Conservation (phyloP, 2,329 filamentous ascomycete genomes). For the Beauveria rudraprayagi region DNA sequence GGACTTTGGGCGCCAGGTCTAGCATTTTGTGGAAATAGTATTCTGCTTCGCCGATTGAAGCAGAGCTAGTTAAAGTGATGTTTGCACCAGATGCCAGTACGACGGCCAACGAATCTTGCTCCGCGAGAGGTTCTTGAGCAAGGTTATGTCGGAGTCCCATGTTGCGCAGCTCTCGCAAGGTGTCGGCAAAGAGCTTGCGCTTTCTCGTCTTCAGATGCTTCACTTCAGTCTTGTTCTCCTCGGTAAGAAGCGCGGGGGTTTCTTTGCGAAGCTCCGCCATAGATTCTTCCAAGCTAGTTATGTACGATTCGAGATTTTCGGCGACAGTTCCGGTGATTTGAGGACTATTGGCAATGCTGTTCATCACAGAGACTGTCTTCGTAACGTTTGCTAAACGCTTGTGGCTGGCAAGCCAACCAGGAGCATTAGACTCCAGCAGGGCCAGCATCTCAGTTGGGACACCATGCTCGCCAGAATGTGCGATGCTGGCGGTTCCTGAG, state of each 20-base stretch:
- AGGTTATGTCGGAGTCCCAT: constrained; percentile 90
- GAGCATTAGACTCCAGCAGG: constrained; percentile 17
- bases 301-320: constrained; percentile 56
- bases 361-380: constrained; percentile 69
- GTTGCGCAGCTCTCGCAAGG: constrained; percentile 68
- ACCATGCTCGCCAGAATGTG: background rate
- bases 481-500: constrained; percentile 15
- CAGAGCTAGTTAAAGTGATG: constrained; percentile 23
- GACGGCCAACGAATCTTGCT: constrained; percentile 62
- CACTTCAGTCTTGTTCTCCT: constrained; percentile 76
- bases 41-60: constrained; percentile 38
- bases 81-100: constrained; percentile 55
- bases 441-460: background rate
- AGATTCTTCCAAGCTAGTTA: constrained; percentile 57
- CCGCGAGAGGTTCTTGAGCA: constrained; percentile 60
- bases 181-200: constrained; percentile 82
- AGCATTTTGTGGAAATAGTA: constrained; percentile 74
- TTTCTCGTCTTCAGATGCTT: constrained; percentile 90
- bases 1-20: constrained; percentile 61
- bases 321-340: constrained; percentile 47
- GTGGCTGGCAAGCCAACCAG: constrained; percentile 38
- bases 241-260: constrained; percentile 71
- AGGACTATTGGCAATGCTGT: constrained; percentile 47
- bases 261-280: constrained; percentile 71
- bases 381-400: constrained; percentile 62